A percentile compares a stretch with the other conserved stretches of the same genome.
phyloP scores from a whole-genome alignment of 768 basidiomycete genomes.

The Lentinula aciculospora region DNA sequence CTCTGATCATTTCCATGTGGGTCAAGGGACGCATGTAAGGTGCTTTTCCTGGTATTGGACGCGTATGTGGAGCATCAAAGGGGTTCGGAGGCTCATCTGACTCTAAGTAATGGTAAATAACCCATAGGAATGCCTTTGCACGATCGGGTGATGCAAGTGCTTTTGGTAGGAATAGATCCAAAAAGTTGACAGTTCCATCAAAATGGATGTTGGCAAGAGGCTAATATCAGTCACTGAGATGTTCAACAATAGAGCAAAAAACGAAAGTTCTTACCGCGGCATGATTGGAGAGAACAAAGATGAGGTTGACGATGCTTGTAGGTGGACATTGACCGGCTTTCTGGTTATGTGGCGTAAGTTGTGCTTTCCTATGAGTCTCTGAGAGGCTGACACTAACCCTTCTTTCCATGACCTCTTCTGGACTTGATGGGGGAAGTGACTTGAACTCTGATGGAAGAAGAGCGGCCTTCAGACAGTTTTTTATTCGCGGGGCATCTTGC shows the following conservation, averaged over 20 bases:
- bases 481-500: slow-evolving; percentile 89
- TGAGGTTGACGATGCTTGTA: slow-evolving; percentile 80
- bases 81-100: slow-evolving; percentile 59
- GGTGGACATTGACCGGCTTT: slow-evolving; percentile 61
- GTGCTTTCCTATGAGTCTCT: slow-evolving; percentile 1
- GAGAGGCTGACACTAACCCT: slow-evolving; percentile 41
- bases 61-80: slow-evolving; percentile 65
- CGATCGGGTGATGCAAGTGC: slow-evolving; percentile 67
- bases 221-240: no score
- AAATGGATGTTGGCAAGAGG: slow-evolving; percentile 67
- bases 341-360: slow-evolving; percentile 25
- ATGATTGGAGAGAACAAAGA: slow-evolving; percentile 80
- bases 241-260: not conserved
- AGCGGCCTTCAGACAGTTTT: slow-evolving; percentile 83
- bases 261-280: slow-evolving; percentile 50
- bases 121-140: slow-evolving; percentile 77
- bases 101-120: slow-evolving; percentile 80
- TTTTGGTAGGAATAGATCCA: slow-evolving; percentile 82
- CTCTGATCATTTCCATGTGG: slow-evolving; percentile 46
- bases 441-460: slow-evolving; percentile 66
- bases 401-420: slow-evolving; percentile 67
- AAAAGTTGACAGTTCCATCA: slow-evolving; percentile 66
- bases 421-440: slow-evolving; percentile 61
- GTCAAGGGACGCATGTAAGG: slow-evolving; percentile 54
- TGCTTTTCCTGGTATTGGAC: slow-evolving; percentile 51